Percentiles rank a stretch among this genome's conserved stretches.
These are phyloP conservation scores for Plasmopara muralis DNA, from an alignment of 352 stramenopile species.

Conservation along the genomic window DNA sequence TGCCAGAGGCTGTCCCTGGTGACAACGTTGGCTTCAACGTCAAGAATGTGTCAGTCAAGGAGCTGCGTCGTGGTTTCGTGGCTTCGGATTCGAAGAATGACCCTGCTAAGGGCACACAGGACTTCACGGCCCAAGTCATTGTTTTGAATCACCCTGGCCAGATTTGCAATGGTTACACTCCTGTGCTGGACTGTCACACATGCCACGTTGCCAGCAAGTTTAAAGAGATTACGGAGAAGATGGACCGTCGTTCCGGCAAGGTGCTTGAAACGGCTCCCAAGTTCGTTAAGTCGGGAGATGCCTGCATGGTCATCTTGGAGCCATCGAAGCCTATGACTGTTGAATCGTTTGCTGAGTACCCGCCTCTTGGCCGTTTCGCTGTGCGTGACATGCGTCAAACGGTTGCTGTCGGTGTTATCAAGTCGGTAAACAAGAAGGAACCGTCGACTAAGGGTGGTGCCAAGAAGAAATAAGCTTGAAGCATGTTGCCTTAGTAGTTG, in stretches of 20 bases:
- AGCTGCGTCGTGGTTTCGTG: slow-evolving; percentile 92
- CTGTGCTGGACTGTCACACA: slow-evolving; percentile 97
- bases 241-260: slow-evolving; percentile 94
- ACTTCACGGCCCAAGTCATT: slow-evolving; percentile 95
- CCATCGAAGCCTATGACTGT: slow-evolving; percentile 93
- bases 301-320: slow-evolving; percentile 92
- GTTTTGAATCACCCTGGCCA: slow-evolving; percentile 94
- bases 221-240: slow-evolving; percentile 92
- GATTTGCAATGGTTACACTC: slow-evolving; percentile 91
- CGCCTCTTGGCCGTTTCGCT: slow-evolving; percentile 92
- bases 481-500: slow-evolving; percentile 21
- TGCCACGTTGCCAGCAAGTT: slow-evolving; percentile 96
- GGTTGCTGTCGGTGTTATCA: slow-evolving; percentile 96
- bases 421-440: slow-evolving; percentile 87
- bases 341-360: slow-evolving; percentile 96
- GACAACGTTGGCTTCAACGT: slow-evolving; percentile 98
- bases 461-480: slow-evolving; percentile 39
- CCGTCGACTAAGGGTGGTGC: slow-evolving; percentile 25
- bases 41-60: slow-evolving; percentile 93
- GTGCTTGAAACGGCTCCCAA: slow-evolving; percentile 92
- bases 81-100: slow-evolving; percentile 91
- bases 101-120: slow-evolving; percentile 71
- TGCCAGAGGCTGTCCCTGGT: slow-evolving; percentile 88
- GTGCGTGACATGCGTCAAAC: slow-evolving; percentile 97
- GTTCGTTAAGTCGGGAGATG: slow-evolving; percentile 94